Percentiles rank a stretch among this genome's conserved stretches.
phyloP scores from a whole-genome alignment of 179 eudicot species.

The Silene vulgaris region DNA sequence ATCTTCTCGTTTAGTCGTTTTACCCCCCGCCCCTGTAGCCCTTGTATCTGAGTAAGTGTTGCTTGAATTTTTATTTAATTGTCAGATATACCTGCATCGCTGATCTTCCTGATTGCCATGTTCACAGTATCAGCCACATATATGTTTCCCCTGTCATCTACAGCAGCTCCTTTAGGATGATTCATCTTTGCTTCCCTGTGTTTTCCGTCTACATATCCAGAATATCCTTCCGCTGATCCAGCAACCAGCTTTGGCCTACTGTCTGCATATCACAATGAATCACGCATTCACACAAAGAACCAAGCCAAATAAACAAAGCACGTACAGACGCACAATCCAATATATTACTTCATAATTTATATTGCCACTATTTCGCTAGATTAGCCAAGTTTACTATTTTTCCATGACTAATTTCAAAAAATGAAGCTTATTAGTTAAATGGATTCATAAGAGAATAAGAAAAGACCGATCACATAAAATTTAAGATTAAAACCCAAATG shows the following conservation, averaged over 20 bases:
- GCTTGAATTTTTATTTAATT: neutral
- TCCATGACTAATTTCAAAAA: neutral
- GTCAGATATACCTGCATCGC: conserved; percentile 60
- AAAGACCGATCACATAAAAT: neutral
- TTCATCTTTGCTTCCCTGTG: conserved; percentile 81
- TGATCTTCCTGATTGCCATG: conserved; percentile 90
- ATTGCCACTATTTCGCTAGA: neutral
- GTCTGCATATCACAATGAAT: conserved; percentile 45
- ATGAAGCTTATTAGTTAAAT: neutral
- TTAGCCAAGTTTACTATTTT: neutral
- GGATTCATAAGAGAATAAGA: neutral
- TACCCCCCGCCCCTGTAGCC: neutral
- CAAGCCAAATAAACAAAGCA: conserved; percentile 24
- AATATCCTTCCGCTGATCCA: conserved; percentile 92
- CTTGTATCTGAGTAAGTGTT: neutral
- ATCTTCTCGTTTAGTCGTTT: no score
- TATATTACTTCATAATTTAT: neutral
- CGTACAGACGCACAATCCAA: conserved; percentile 15
- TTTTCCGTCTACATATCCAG: conserved; percentile 90
- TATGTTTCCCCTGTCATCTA: conserved; percentile 85
- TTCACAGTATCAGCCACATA: conserved; percentile 87
- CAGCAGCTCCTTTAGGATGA: conserved; percentile 86
- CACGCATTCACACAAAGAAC: conserved; percentile 22
- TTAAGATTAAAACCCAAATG: neutral
- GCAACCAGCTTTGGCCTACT: conserved; percentile 85